Evolutionary conservation across 2,329 filamentous ascomycete genomes (phyloP).

Genomic region (Pseudogymnoascus sp.): DNA sequence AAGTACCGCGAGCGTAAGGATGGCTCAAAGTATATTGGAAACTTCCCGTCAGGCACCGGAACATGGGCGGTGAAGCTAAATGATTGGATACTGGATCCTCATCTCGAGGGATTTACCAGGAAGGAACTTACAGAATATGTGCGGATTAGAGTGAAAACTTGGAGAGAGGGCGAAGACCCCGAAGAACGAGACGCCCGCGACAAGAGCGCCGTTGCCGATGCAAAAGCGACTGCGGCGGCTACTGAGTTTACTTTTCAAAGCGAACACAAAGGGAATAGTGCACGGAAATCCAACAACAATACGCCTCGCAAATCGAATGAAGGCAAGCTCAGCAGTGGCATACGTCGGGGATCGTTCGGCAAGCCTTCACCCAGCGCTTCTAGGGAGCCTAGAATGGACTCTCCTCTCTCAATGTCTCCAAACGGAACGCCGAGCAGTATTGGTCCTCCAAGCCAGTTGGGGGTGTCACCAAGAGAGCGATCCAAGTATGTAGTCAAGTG

Average conservation of each 20-base stretch:
- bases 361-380: too few species aligned
- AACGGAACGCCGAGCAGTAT: too few species aligned
- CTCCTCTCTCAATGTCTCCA: too few species aligned
- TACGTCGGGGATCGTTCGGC: too few species aligned
- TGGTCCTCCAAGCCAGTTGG: too few species aligned
- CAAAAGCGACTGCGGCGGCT: conserved; percentile 21
- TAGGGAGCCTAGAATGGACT: too few species aligned
- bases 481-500: too few species aligned
- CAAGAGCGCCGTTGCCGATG: conserved; percentile 20
- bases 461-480: too few species aligned
- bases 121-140: conserved; percentile 57
- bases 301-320: background rate
- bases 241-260: conserved; percentile 13
- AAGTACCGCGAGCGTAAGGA: conserved; percentile 44
- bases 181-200: conserved; percentile 21
- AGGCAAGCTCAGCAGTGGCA: too few species aligned
- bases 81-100: conserved; percentile 50
- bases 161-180: conserved; percentile 24
- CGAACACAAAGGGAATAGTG: background rate
- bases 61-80: conserved; percentile 60
- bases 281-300: background rate
- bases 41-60: conserved; percentile 49
- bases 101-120: conserved; percentile 49
- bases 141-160: conserved; percentile 38
- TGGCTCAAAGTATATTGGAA: conserved; percentile 39